phyloP scores from a whole-genome alignment of 2,329 filamentous ascomycete genomes.

The Macroventuria anomochaeta region DNA sequence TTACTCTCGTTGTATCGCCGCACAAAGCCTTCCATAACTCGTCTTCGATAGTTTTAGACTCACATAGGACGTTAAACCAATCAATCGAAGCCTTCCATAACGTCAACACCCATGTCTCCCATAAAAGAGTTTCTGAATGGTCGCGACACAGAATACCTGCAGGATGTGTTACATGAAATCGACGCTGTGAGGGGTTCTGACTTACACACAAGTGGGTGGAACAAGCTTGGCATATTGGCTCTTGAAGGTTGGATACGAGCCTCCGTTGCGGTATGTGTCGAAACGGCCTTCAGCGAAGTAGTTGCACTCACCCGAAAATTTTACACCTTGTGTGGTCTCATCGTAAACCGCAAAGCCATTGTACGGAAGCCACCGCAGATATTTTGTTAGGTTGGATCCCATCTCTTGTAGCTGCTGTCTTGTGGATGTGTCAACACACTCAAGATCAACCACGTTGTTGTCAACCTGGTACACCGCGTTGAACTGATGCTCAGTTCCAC shows the following conservation, averaged over 20 bases:
- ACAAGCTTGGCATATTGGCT: not conserved
- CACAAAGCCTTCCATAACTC: too few relatives aligned
- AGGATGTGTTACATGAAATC: too few relatives aligned
- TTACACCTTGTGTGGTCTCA: not conserved
- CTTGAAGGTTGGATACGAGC: not conserved
- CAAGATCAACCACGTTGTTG: slow-evolving; percentile 7
- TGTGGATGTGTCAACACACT: not conserved
- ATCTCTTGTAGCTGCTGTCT: not conserved
- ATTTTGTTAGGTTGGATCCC: not conserved
- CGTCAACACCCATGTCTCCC: too few relatives aligned
- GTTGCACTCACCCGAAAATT: not conserved
- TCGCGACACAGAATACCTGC: too few relatives aligned
- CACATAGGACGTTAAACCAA: too few relatives aligned
- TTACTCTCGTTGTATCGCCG: too few relatives aligned
- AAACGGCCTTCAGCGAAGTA: not conserved
- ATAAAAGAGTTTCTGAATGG: too few relatives aligned
- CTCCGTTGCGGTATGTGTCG: too few relatives aligned
- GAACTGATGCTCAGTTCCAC: not conserved
- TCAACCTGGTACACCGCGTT: too few relatives aligned
- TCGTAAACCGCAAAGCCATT: not conserved
- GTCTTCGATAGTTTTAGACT: too few relatives aligned
- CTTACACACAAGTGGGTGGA: not conserved
- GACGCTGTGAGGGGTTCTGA: too few relatives aligned
- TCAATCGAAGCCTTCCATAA: too few relatives aligned
- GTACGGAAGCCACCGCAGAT: not conserved